Conservation (phyloP, 306 rosid genomes). For the Begonia loranthoides region DNA sequence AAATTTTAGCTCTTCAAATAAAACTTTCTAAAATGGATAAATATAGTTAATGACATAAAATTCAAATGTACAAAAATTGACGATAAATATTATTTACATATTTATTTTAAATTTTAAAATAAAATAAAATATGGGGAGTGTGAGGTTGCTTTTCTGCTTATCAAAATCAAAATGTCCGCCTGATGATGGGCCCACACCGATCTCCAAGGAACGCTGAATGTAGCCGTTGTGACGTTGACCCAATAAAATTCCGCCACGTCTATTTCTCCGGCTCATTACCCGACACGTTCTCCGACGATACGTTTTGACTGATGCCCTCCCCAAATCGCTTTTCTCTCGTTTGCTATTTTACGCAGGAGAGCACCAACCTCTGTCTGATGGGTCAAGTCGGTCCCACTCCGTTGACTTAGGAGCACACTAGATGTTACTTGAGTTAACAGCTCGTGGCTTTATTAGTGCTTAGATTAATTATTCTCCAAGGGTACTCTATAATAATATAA, state of each 20-base stretch:
- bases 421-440: too few relatives aligned
- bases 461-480: too few relatives aligned
- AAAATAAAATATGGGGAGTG: too few relatives aligned
- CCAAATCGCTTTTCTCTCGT: background rate
- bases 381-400: constrained; percentile 24
- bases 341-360: constrained; percentile 25
- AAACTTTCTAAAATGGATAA: too few relatives aligned
- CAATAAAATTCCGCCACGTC: constrained; percentile 10
- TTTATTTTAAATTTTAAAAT: too few relatives aligned
- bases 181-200: constrained; percentile 15
- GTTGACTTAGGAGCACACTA: too few relatives aligned
- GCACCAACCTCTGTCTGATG: constrained; percentile 6
- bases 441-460: too few relatives aligned
- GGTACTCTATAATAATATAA: too few relatives aligned
- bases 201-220: constrained; percentile 6
- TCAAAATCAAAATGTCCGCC: constrained; percentile 12
- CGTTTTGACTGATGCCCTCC: constrained; percentile 20
- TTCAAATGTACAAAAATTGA: too few relatives aligned
- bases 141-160: background rate
- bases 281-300: constrained; percentile 28
- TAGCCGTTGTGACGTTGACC: constrained; percentile 20
- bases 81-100: too few relatives aligned
- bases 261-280: background rate
- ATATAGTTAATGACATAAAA: too few relatives aligned
- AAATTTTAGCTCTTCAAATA: too few relatives aligned